phyloP scores from a whole-genome alignment of 2,329 filamentous ascomycete genomes.

The Monosporascus sp. region DNA sequence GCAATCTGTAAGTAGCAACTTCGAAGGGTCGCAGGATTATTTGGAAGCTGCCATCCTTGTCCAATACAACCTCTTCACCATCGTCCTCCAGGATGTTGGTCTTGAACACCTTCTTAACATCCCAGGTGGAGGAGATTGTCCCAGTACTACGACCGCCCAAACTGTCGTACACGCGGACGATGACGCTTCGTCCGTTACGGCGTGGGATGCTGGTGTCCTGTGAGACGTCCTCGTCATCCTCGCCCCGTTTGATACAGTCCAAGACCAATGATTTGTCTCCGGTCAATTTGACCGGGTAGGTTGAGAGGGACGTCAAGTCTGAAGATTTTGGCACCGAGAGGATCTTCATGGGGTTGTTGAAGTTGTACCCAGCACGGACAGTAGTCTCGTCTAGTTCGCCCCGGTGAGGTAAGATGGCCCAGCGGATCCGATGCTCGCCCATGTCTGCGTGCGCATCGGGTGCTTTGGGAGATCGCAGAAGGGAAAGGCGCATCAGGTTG shows the following conservation, averaged over 20 bases:
- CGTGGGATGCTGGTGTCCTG: conserved; percentile 54
- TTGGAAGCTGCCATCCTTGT: conserved; percentile 43
- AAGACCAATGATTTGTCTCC: conserved; percentile 67
- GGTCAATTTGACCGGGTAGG: conserved; percentile 58
- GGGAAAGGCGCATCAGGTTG: conserved; percentile 81
- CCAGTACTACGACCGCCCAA: conserved; percentile 76
- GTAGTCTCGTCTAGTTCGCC: conserved; percentile 68
- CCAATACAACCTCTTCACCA: conserved; percentile 56
- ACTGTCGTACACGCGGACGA: conserved; percentile 82
- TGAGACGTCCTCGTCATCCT: conserved; percentile 73
- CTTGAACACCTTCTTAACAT: conserved; percentile 73
- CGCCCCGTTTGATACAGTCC: conserved; percentile 89
- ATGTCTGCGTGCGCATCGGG: conserved; percentile 93
- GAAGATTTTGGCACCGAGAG: conserved; percentile 32
- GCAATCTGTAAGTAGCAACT: conserved; percentile 72
- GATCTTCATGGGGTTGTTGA: conserved; percentile 75
- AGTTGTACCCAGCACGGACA: conserved; percentile 78
- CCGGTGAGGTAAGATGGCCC: conserved; percentile 82
- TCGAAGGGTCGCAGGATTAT: conserved; percentile 76
- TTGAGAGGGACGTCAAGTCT: conserved; percentile 22
- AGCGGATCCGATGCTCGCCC: conserved; percentile 81
- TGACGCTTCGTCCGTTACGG: conserved; percentile 70
- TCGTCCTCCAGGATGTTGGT: conserved; percentile 89
- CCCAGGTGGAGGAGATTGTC: conserved; percentile 60
- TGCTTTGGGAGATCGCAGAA: conserved; percentile 84